Evolutionary conservation across 208 protist genomes (phyloP), one percentile per base, ranked within the genome.

Genomic region (Leishmania mexicana): DNA sequence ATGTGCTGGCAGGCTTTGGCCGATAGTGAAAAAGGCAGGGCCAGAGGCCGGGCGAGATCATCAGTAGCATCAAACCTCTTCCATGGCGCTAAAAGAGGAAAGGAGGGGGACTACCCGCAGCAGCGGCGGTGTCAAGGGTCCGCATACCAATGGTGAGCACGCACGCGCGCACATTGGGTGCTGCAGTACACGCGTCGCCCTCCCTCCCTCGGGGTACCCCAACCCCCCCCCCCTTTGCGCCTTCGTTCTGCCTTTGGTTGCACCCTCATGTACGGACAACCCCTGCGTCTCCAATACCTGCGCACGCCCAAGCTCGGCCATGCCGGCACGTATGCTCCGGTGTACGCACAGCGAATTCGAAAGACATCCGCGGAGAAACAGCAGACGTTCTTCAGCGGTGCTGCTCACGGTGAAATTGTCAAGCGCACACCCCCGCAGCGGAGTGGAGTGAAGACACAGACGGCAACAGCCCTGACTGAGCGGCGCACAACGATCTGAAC

Each of bases 1-100:
- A 87, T 11, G 76, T 77, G 19, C 19, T 89, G 57, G 40, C 49
- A 1, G 81, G 81, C 6, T 28, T 72, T 8, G 21, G 70, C 38
- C 74, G 75, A 6, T 80, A 65, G 28, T 28, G n/a, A 38, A 31
- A 54, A 11, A 28, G 68, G 21, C 24, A 53, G 40, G 45, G 5
- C 31, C 24, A 49, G 70, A 4, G 60, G 28, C 8, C 7, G 17
- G 13, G 5, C 5, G 38, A 49, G 17, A 53, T 11, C 10, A 74
- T 67, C 62, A 38, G 31, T 74, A 24, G 21, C 24, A 28, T 53
- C 5, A 24, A 40, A 21, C 21, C 10, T 74, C 70, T 74, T 45
- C 19, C 21, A 53, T 13, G n/a, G 31, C n/a, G 13, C 31, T 67
- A 67, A 5, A 11, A 49, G 19, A 47, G 17, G 21, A 5, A 47